Evolutionary conservation across 1,139 yeast species (phyloP).

Genomic region (Diutina mesorugosa): DNA sequence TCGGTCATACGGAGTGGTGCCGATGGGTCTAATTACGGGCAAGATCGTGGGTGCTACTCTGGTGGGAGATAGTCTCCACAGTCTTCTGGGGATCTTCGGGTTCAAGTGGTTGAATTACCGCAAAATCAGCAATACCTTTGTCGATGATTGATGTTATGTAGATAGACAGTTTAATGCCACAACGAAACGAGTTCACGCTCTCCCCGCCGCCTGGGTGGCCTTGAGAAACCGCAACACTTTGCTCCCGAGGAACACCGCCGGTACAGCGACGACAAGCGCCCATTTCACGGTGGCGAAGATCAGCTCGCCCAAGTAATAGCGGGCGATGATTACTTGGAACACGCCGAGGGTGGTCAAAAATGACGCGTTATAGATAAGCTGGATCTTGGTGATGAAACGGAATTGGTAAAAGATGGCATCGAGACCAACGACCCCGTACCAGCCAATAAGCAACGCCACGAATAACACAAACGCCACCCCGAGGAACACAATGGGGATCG

Average conservation of each 20-base stretch:
- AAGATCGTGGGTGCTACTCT: constrained; percentile 64
- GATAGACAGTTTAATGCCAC: neutral
- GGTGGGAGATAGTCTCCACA: constrained; percentile 19
- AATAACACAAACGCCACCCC: constrained; percentile 29
- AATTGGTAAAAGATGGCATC: neutral
- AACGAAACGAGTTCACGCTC: neutral
- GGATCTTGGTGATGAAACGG: constrained; percentile 14
- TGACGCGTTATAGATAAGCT: constrained; percentile 20
- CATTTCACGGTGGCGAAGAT: constrained; percentile 59
- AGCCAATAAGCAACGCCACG: constrained; percentile 29
- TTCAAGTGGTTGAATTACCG: constrained; percentile 35
- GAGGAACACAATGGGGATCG: constrained; percentile 43
- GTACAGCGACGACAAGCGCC: constrained; percentile 36
- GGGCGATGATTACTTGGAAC: constrained; percentile 50
- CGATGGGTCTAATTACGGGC: constrained; percentile 80
- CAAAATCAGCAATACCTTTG: constrained; percentile 33
- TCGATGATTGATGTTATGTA: constrained; percentile 4
- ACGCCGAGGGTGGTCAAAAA: constrained; percentile 43
- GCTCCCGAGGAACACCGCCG: constrained; percentile 58
- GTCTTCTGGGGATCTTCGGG: constrained; percentile 18
- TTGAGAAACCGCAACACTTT: constrained; percentile 11
- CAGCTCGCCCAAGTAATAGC: constrained; percentile 57
- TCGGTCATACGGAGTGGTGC: constrained; percentile 75
- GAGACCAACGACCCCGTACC: constrained; percentile 38
- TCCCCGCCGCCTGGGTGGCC: neutral